Base-by-base conservation (phyloP, 176 grass and related monocot species). In the Puya raimondii region DNA sequence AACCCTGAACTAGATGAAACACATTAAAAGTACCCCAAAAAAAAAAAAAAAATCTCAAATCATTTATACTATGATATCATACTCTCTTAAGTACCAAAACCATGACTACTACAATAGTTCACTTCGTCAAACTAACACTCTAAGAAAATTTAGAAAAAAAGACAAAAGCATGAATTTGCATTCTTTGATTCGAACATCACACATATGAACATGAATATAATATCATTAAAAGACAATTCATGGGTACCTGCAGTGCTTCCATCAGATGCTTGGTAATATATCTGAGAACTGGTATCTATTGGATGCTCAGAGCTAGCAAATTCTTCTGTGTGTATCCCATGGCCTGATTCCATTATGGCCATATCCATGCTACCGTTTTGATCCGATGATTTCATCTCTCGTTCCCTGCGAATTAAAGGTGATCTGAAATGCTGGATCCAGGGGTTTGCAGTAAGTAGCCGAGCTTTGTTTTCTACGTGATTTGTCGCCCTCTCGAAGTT, bases 341-440 rank as follows among this genome's bases (percentile, higher is more conserved):
- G 16, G 16, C 56, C 16, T 9, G 16, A 61, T 16, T 61, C 21
- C 56, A 61, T 10, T 10, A 61, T 61, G 56, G 56, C 21, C 21
- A 20, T 17, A 21, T 61, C 17, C 10, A 13, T 72, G n/a, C 2
- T n/a, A 25, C 58, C 47, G 12, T 49, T 47, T 74, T 5, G 56
- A 18, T 74, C 20, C 11, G 56, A 49, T 64, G n/a, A 23, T 48
- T 11, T 25, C 3, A 11, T 22, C 13, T 25, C 13, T 23, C 21
- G 17, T 18, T 70, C 67, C 11, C n/a, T 23, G 18, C 67, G 2
- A 12, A 51, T 70, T 12, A 70, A 21, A 51, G 11, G n/a, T 14
- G 72, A 15, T 10, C 15, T 23, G 23, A 74, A 74, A 64, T 49
- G 72, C 27, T 50, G 54, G 58, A 74, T 64, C 72, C 72, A 74